Evolutionary conservation across 2,329 filamentous ascomycete species (phyloP), one percentile per base, ranked within the genome.

Genomic region (Macroventuria anomochaeta): DNA sequence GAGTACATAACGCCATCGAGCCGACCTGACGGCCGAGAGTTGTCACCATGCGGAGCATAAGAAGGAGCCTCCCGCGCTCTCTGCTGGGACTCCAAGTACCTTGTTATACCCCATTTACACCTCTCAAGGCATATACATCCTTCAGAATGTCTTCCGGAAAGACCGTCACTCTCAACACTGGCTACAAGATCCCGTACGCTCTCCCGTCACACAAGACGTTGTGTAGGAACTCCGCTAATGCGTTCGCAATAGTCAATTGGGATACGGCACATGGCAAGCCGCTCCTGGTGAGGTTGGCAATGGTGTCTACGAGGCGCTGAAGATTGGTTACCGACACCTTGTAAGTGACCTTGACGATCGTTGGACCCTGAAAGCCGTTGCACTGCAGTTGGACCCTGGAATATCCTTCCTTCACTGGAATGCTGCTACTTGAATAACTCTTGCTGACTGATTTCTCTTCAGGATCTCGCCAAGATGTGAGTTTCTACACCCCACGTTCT

Each of bases 111-210:
- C 13, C 42, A n/a, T 38, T 32, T 39, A 15, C n/a, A 31, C 4
- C 28, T 12, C 15, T 46, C 18, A 54, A 28, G 43, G n/a, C 34
- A 33, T 44, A 53, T 31, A 26, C 34, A 48, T 43, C 40, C 25
- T 50, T 57, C 64, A 70, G 33, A 44, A 69, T 70, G 65, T 65
- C 64, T 51, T 65, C 73, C 46, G 75, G 76, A 62, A 68, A 74
- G 65, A 70, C 65, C n/a, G 60, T 67, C 29, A 69, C 62, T 13
- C 64, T 71, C 34, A 71, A 62, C 59, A 65, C 64, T 23, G 69
- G 69, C 47, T 21, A 62, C 59, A 69, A 69, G 56, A 71, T 95
- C 62, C 88, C 68, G 67, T 69, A 61, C 10, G 65, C 55, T 63
- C 87, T 17, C 1, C 26, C n/a, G 15, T 7, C 17, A 29, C 1